phyloP scores from a whole-genome alignment of 73 alveolate genomes.

The Diophrys appendiculata region DNA sequence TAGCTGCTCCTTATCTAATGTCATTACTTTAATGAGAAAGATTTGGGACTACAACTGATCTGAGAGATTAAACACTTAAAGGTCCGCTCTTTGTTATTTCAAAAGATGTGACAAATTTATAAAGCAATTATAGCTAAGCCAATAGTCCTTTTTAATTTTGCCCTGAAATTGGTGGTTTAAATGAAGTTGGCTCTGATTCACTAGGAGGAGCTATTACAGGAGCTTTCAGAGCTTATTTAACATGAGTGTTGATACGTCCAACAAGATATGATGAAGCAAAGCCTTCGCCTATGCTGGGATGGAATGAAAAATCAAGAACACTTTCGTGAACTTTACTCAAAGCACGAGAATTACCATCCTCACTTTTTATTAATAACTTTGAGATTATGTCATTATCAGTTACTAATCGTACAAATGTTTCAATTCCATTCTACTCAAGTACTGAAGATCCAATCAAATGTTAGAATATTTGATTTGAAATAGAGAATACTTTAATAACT shows the following conservation, averaged over 20 bases:
- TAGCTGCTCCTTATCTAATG: slow-evolving; percentile 36
- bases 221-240: slow-evolving; percentile 2
- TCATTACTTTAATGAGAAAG: slow-evolving; percentile 24
- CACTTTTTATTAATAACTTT: slow-evolving; percentile 44
- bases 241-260: slow-evolving; percentile 34
- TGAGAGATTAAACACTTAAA: slow-evolving; percentile 13
- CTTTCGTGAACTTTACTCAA: slow-evolving; percentile 56
- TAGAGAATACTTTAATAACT: slow-evolving; percentile 22
- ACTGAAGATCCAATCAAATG: neutral
- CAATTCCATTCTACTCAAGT: slow-evolving; percentile 24
- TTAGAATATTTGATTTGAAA: slow-evolving; percentile 7
- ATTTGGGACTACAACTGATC: slow-evolving; percentile 18
- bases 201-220: no score
- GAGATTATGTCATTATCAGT: slow-evolving; percentile 24
- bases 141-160: slow-evolving; percentile 38
- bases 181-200: neutral
- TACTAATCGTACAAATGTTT: slow-evolving; percentile 23
- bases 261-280: slow-evolving; percentile 46
- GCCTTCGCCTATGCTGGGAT: slow-evolving; percentile 66
- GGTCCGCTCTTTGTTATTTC: slow-evolving; percentile 56
- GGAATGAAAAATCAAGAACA: slow-evolving; percentile 51
- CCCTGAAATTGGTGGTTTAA: neutral
- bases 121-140: slow-evolving; percentile 36
- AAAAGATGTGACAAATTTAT: slow-evolving; percentile 56
- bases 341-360: slow-evolving; percentile 59